Conservation (phyloP, 352 stramenopile species). For the Elongisporangium undulatum region DNA sequence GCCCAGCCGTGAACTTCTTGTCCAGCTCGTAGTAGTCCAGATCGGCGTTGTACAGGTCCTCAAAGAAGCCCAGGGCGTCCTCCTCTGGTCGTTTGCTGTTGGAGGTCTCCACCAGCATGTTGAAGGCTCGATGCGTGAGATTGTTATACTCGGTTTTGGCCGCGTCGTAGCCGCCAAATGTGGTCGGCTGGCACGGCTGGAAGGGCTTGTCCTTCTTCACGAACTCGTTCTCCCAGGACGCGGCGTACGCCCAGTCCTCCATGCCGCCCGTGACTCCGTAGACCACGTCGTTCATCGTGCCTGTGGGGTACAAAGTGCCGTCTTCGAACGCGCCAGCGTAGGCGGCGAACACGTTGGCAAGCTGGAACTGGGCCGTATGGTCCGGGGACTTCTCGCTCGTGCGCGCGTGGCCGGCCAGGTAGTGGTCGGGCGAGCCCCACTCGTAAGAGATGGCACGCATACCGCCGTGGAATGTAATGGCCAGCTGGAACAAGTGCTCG, state of each 20-base stretch:
- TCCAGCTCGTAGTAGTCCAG: slow-evolving; percentile 54
- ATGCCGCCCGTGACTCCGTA: slow-evolving; percentile 97
- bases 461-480: slow-evolving; percentile 97
- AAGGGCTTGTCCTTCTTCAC: slow-evolving; percentile 44
- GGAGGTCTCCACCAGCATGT: slow-evolving; percentile 96
- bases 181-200: slow-evolving; percentile 74
- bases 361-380: slow-evolving; percentile 60
- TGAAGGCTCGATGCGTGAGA: slow-evolving; percentile 91
- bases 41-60: slow-evolving; percentile 63
- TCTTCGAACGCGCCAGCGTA: slow-evolving; percentile 75
- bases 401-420: slow-evolving; percentile 39
- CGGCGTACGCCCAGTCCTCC: slow-evolving; percentile 97
- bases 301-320: slow-evolving; percentile 68
- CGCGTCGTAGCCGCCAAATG: slow-evolving; percentile 87
- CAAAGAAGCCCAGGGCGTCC: slow-evolving; percentile 60
- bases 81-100: slow-evolving; percentile 84
- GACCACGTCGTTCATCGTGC: slow-evolving; percentile 95
- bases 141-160: slow-evolving; percentile 94
- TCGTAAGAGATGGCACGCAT: slow-evolving; percentile 97
- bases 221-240: slow-evolving; percentile 81
- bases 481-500: slow-evolving; percentile 96
- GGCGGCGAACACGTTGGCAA: slow-evolving; percentile 52
- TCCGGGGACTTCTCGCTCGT: slow-evolving; percentile 79
- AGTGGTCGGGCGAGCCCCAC: slow-evolving; percentile 93
- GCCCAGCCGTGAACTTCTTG: slow-evolving; percentile 62